phyloP scores from a whole-genome alignment of 352 stramenopile genomes.

The Globisporangium heterothallicum region DNA sequence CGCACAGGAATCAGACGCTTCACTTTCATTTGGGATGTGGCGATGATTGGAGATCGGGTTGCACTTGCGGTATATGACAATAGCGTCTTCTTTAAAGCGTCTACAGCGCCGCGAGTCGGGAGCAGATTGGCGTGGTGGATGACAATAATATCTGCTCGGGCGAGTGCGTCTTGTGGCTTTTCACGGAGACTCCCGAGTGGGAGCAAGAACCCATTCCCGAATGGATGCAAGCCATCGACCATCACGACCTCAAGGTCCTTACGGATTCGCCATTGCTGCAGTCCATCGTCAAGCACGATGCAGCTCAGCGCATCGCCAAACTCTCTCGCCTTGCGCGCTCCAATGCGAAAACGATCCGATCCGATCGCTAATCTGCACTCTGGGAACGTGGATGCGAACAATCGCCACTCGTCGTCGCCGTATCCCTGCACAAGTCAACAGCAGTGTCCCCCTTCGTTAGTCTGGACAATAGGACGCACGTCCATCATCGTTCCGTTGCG shows the following conservation, averaged over 20 bases:
- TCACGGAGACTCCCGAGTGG: constrained; percentile 56
- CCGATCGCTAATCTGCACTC: constrained; percentile 35
- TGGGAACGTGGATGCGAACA: constrained; percentile 44
- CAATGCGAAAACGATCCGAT: constrained; percentile 25
- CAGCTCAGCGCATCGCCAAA: constrained; percentile 24
- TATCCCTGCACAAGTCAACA: constrained; percentile 31
- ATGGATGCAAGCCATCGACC: constrained; percentile 58
- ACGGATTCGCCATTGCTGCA: constrained; percentile 61
- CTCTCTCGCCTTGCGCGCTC: constrained; percentile 3
- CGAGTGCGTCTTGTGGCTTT: constrained; percentile 31
- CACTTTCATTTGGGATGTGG: constrained; percentile 46
- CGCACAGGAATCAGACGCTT: constrained; percentile 18
- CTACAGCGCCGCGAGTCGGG: constrained; percentile 1
- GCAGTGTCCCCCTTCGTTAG: background rate
- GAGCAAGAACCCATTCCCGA: constrained; percentile 57
- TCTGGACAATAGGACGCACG: background rate
- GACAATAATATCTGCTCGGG: constrained; percentile 44
- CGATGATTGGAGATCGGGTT: constrained; percentile 22
- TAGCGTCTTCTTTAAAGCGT: constrained; percentile 18
- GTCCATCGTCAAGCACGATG: constrained; percentile 55
- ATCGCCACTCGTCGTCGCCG: constrained; percentile 63
- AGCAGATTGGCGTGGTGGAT: constrained; percentile 58
- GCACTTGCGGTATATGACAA: constrained; percentile 5
- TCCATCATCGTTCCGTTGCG: background rate
- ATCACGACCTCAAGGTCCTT: constrained; percentile 72